Evolutionary conservation across 768 basidiomycete genomes (phyloP), one percentile per base, ranked within the genome.

Genomic region (Multifurca ochricompacta): DNA sequence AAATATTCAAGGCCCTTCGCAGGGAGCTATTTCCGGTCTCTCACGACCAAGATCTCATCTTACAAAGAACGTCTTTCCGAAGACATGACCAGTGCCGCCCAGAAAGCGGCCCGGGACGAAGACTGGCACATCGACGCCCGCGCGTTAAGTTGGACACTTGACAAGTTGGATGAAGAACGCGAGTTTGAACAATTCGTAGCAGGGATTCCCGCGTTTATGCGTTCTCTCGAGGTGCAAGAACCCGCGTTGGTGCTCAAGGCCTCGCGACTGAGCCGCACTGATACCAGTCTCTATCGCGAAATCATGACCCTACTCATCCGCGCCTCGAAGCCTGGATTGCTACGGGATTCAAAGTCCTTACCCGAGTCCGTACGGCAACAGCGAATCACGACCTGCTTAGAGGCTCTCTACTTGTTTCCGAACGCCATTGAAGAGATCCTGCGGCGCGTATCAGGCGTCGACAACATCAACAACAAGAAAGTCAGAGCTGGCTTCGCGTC

Each of bases 121-220:
- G 14, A 36, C 32, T 16, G 13, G n/a, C 9, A 18, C 11, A 36
- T 44, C 2, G 28, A 37, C 30, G 48, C 54, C 6, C 41, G 42
- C 3, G 48, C 54, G 1, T 21, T 55, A 8, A 32, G 34, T 18
- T 55, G 54, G 54, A 55, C 48, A 1, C 54, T 55, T 16, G 42
- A 55, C 30, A 37, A 18, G 13, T 35, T 43, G 5, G 54, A 39
- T 23, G 54, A 55, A 21, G 48, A 50, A 14, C 23, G 48, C 5
- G 48, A 55, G 16, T 19, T 55, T 16, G 48, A 25, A 14, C 16
- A 19, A 28, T 55, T 55, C 23, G 18, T 30, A 27, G 48, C 41
- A 1, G 54, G 54, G 19, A 55, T 55, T 31, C 36, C 54, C 21
- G 34, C 21, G n/a, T 55, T 55, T 41, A n/a, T 21, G 4, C 34